These are phyloP conservation scores for Mollisia scopiformis DNA, from an alignment of 2,329 filamentous ascomycete genomes.

Conservation along the genomic window DNA sequence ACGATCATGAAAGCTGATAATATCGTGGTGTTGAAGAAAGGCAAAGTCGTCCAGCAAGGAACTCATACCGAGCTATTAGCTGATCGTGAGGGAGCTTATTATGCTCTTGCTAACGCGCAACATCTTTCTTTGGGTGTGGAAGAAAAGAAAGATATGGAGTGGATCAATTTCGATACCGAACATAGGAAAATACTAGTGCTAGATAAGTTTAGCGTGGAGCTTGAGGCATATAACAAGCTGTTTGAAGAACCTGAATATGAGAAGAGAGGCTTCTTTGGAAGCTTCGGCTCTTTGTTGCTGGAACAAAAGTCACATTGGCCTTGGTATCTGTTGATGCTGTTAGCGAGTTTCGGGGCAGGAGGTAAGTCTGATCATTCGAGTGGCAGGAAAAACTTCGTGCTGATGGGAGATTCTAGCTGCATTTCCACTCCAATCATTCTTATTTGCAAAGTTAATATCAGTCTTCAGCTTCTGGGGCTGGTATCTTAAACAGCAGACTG, in stretches of 20 bases:
- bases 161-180: conserved; percentile 13
- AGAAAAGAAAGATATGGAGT: not conserved
- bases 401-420: conserved; percentile 24
- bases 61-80: conserved; percentile 73
- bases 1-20: conserved; percentile 78
- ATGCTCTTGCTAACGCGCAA: conserved; percentile 67
- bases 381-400: conserved; percentile 5
- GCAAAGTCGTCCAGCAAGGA: conserved; percentile 73
- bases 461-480: conserved; percentile 31
- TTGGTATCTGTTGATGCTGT: conserved; percentile 53
- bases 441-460: conserved; percentile 43
- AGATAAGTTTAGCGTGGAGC: conserved; percentile 14
- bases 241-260: conserved; percentile 36
- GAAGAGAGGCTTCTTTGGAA: conserved; percentile 43
- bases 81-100: conserved; percentile 63
- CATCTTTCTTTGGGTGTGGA: conserved; percentile 32
- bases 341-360: conserved; percentile 41
- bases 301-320: conserved; percentile 57
- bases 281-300: conserved; percentile 58
- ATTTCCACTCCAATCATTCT: conserved; percentile 32
- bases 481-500: conserved; percentile 35
- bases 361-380: conserved; percentile 30
- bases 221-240: conserved; percentile 12
- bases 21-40: conserved; percentile 77
- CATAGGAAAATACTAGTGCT: not conserved